Percentiles rank a stretch among this genome's conserved stretches.
phyloP scores from a whole-genome alignment of 495 filamentous ascomycete species.

The Trichoderma erinaceum region DNA sequence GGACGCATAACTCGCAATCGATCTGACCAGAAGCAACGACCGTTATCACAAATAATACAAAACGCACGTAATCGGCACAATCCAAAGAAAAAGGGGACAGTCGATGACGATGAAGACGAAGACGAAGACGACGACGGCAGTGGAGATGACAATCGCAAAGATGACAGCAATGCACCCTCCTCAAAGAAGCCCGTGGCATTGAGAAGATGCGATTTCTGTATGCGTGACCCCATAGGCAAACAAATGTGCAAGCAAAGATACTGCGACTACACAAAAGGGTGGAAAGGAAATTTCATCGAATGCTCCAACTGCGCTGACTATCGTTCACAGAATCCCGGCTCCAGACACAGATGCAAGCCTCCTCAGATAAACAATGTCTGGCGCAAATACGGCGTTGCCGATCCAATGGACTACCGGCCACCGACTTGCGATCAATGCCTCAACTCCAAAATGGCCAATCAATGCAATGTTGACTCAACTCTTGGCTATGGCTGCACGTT shows the following conservation, averaged over 20 bases:
- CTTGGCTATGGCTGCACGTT: neutral
- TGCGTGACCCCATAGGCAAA: neutral
- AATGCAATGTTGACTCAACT: neutral
- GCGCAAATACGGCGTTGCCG: neutral
- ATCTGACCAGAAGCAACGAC: neutral
- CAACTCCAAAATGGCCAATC: neutral
- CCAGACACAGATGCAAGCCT: neutral
- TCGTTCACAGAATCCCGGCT: neutral
- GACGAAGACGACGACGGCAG: neutral
- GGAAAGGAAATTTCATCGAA: neutral
- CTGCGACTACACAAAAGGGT: neutral
- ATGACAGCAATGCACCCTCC: neutral
- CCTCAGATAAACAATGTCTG: neutral
- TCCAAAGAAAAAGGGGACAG: neutral
- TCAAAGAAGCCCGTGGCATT: neutral
- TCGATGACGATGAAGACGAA: neutral
- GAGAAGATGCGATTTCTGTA: neutral
- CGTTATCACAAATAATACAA: neutral
- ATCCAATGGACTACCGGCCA: neutral
- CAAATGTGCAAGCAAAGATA: neutral
- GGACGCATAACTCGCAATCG: neutral
- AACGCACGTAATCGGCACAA: neutral
- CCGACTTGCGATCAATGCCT: neutral
- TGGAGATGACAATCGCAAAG: neutral
- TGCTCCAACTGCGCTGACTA: conserved; percentile 3